Evolutionary conservation across 2,329 filamentous ascomycete species (phyloP), one percentile per base, ranked within the genome.

Genomic region (Calcarisporium arbuscula): DNA sequence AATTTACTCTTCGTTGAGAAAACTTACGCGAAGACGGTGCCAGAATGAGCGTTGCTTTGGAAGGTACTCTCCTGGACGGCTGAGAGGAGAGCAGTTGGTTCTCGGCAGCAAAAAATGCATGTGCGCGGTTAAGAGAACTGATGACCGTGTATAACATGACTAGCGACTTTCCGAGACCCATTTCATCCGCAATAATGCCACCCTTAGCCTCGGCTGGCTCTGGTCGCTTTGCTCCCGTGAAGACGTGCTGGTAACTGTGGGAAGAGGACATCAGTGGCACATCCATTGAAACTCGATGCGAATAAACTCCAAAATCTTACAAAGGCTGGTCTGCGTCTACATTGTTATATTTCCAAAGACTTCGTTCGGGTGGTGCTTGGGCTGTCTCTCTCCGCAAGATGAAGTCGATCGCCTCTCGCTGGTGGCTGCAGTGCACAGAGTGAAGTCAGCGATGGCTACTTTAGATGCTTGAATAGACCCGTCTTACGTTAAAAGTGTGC

Each of bases 21-120:
- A 9, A 9, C 30, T 32, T 32, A 32, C 30, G 30, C 14, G 30
- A 32, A 32, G 30, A 32, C 20, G 30, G 30, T 8, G 30, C 30
- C 5, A 32, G 11, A 23, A 32, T 23, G 19, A 32, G 30, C 9
- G 30, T 32, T 12, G 30, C 30, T 32, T 21, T 23, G 30, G 30
- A 32, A 11, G 30, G 30, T 22, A 21, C 17, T 22, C 25, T 32
- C 8, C 14, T 14, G 8, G 12, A 15, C 19, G 12, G 20, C 25
- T 21, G 8, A 22, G 17, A 20, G 21, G 19, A 32, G 30, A 12
- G 16, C 19, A 32, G 17, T 22, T 23, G 30, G 19, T 22, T 32
- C 30, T 32, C 17, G 10, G 30, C 12, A 21, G 17, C 30, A 19
- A 32, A 19, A 16, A 32, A 32, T 32, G n/a, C 14, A n/a, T 32